Evolutionary conservation across 495 filamentous ascomycete species (phyloP).

Genomic region (Sordaria brevicollis): DNA sequence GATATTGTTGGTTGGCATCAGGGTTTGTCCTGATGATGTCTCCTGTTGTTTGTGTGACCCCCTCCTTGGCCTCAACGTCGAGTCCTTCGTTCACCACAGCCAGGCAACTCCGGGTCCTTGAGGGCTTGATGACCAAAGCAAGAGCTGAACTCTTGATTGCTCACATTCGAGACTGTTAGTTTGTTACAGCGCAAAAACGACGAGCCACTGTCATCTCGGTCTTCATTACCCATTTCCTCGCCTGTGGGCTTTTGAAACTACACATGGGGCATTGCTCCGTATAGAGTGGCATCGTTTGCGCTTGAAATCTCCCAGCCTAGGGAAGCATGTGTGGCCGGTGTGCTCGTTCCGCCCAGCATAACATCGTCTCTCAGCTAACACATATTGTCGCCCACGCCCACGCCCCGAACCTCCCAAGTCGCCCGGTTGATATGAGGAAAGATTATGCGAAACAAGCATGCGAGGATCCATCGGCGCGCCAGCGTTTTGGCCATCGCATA

Average conservation of each 20-base stretch:
- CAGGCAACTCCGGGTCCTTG: neutral
- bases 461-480: neutral
- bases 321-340: constrained; percentile 4
- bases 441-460: neutral
- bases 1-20: neutral
- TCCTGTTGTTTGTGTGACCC: neutral
- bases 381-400: neutral
- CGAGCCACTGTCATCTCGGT: neutral
- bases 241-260: neutral
- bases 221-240: neutral
- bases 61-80: neutral
- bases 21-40: neutral
- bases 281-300: neutral
- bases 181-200: neutral
- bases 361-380: constrained; percentile 14
- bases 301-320: neutral
- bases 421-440: neutral
- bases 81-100: neutral
- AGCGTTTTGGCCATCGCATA: neutral
- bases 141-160: neutral
- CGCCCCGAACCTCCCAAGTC: neutral
- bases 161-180: neutral
- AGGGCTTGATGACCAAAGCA: neutral
- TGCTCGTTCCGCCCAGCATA: constrained; percentile 16
- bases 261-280: neutral